Base-by-base conservation (phyloP, 768 basidiomycete genomes). In the Leccinum subtestaceum region DNA sequence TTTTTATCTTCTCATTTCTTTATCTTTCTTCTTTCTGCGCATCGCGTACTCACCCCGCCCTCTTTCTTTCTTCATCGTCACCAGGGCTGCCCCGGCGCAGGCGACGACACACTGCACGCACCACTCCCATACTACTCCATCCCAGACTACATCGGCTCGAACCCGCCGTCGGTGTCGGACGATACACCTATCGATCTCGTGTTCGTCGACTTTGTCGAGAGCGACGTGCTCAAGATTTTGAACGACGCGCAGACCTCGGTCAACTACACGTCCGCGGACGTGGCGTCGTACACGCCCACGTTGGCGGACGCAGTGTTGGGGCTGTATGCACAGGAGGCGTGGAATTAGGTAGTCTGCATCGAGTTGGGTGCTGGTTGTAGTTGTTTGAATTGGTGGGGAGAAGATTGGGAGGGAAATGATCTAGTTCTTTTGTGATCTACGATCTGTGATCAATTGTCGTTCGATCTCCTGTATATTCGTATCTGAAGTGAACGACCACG, bases 61-160 rank as follows among this genome's bases (percentile, higher is more conserved):
- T 0, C 40, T n/a, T n/a, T n/a, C 9, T n/a, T 43, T n/a, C 40
- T 43, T 1, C n/a, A 4, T 43, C 4, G 40, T 8, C n/a, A 15
- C 10, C 56, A 85, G 88, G 74, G 82, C 2, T 92, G 91, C 68
- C 86, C 89, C 2, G 88, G 86, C 3, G 72, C 83, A 9, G 92
- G 91, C 2, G 91, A 93, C 67, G 92, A 93, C 64, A 84, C 79
- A 3, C 71, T 73, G 0, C 92, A 94, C 69, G 64, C 74, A 2
- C 83, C 89, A 2, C 68, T 89, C 53, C 80, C 87, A 4, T 82
- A 80, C 72, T 82, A 80, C 71, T 54, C 69, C 5, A 60, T 75
- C 3, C 88, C 87, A 0, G 77, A 80, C 65, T 91, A 85, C 67
- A 78, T 91, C 58, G 78, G 77, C 15, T 87, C 86, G 0, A 70